A percentile compares a stretch with the other conserved stretches of the same genome.
Conservation (phyloP, 2,329 filamentous ascomycete species). For the Aspergillus fumigatus region DNA sequence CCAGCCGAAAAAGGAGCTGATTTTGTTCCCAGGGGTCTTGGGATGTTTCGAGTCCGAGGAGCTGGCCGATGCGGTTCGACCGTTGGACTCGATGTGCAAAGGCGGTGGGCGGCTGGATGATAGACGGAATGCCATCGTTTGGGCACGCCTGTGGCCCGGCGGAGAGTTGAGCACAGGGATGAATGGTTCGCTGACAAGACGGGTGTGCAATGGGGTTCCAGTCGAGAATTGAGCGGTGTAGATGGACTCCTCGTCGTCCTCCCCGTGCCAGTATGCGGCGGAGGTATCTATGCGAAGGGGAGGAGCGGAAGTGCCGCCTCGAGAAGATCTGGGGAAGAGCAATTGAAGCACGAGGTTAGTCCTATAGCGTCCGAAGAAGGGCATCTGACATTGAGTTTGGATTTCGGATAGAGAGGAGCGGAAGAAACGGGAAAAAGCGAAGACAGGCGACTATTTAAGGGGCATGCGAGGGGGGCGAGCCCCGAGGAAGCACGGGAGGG, state of each 20-base stretch:
- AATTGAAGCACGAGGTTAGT: constrained; percentile 23
- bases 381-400: constrained; percentile 3
- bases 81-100: constrained; percentile 40
- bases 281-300: constrained; percentile 32
- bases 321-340: constrained; percentile 34
- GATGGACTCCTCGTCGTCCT: constrained; percentile 25
- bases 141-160: constrained; percentile 44
- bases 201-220: constrained; percentile 36
- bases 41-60: constrained; percentile 36
- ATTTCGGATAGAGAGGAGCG: constrained; percentile 1
- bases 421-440: constrained; percentile 2
- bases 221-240: constrained; percentile 29
- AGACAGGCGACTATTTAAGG: constrained; percentile 3
- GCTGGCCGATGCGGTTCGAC: constrained; percentile 32
- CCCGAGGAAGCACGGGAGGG: constrained; percentile 2
- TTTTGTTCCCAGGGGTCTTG: constrained; percentile 52
- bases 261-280: constrained; percentile 18
- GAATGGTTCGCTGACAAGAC: constrained; percentile 42
- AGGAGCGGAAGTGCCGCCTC: constrained; percentile 31
- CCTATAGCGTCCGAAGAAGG: constrained; percentile 15
- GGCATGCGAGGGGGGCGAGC: constrained; percentile 1
- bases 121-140: constrained; percentile 44
- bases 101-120: constrained; percentile 38
- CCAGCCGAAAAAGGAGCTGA: constrained; percentile 66
- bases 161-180: constrained; percentile 67